A percentile compares a stretch with the other conserved stretches of the same genome.
phyloP scores from a whole-genome alignment of 1,139 yeast genomes.

The Hemisphaericaspora xylanilytica region DNA sequence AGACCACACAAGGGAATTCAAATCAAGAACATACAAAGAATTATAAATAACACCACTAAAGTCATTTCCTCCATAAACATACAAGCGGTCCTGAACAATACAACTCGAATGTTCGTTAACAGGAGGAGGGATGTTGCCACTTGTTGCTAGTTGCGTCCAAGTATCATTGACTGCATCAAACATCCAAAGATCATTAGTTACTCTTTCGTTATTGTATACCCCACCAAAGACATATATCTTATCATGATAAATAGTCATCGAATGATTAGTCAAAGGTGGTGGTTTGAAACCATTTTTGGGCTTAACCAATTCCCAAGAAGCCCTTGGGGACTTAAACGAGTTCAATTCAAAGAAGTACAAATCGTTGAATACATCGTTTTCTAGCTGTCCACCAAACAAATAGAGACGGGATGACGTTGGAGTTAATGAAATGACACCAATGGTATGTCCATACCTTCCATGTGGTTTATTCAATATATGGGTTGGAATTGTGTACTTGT shows the following conservation, averaged over 20 bases:
- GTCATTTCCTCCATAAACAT: conserved; percentile 88
- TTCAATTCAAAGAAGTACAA: conserved; percentile 83
- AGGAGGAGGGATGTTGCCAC: conserved; percentile 75
- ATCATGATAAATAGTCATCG: conserved; percentile 78
- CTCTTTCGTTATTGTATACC: conserved; percentile 75
- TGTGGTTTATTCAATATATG: conserved; percentile 82
- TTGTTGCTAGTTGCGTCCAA: conserved; percentile 58
- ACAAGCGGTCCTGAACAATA: conserved; percentile 74
- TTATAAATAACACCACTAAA: conserved; percentile 69
- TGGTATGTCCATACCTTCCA: conserved; percentile 93
- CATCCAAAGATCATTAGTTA: conserved; percentile 78
- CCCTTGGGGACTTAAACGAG: conserved; percentile 78
- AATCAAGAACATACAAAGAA: conserved; percentile 72
- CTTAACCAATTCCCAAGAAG: conserved; percentile 76
- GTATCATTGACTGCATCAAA: conserved; percentile 67
- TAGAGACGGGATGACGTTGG: conserved; percentile 71
- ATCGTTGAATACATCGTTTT: conserved; percentile 82
- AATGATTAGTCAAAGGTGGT: conserved; percentile 92
- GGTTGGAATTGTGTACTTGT: conserved; percentile 86
- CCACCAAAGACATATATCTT: conserved; percentile 88
- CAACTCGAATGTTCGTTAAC: conserved; percentile 91
- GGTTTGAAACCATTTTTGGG: conserved; percentile 59
- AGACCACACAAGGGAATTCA: conserved; percentile 72
- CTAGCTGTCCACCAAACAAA: conserved; percentile 94
- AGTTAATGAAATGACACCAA: conserved; percentile 57